These are phyloP conservation scores for Orbilia oligospora DNA, from an alignment of 2,329 filamentous ascomycete genomes.

Conservation along the genomic window DNA sequence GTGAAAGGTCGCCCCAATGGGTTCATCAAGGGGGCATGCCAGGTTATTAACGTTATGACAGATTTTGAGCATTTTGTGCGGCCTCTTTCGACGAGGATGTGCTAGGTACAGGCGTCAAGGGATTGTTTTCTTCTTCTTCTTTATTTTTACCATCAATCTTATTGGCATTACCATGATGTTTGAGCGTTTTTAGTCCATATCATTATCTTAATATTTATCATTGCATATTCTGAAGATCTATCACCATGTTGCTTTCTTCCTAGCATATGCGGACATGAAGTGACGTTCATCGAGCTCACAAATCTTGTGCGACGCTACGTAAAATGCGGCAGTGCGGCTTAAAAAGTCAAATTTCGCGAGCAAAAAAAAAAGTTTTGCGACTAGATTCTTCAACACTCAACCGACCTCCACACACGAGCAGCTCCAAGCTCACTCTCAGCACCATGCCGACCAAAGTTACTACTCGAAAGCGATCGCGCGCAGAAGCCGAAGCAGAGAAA, in stretches of 20 bases:
- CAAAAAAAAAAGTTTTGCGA: constrained; percentile 59
- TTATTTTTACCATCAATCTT: constrained; percentile 14
- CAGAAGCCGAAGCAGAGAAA: constrained; percentile 47
- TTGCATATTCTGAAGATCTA: neutral
- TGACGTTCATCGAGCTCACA: neutral
- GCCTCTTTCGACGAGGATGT: neutral
- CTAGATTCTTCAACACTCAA: constrained; percentile 44
- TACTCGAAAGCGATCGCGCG: constrained; percentile 51
- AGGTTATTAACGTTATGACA: constrained; percentile 32
- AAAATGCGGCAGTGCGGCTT: constrained; percentile 56
- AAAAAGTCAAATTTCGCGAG: constrained; percentile 56
- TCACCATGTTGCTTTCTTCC: neutral
- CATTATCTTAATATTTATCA: constrained; percentile 21
- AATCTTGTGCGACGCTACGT: constrained; percentile 32
- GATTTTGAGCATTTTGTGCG: constrained; percentile 1
- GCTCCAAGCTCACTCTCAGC: constrained; percentile 31
- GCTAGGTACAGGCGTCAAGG: constrained; percentile 4
- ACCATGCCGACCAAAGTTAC: constrained; percentile 42
- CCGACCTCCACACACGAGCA: constrained; percentile 22
- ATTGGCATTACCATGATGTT: neutral
- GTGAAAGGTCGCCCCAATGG: constrained; percentile 54
- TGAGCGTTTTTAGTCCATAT: constrained; percentile 4
- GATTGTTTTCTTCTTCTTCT: no score
- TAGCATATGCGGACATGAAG: neutral
- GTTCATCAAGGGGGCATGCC: constrained; percentile 49